These are phyloP conservation scores for Thielaviopsis ethacetica DNA, from an alignment of 2,329 filamentous ascomycete species.

Conservation along the genomic window DNA sequence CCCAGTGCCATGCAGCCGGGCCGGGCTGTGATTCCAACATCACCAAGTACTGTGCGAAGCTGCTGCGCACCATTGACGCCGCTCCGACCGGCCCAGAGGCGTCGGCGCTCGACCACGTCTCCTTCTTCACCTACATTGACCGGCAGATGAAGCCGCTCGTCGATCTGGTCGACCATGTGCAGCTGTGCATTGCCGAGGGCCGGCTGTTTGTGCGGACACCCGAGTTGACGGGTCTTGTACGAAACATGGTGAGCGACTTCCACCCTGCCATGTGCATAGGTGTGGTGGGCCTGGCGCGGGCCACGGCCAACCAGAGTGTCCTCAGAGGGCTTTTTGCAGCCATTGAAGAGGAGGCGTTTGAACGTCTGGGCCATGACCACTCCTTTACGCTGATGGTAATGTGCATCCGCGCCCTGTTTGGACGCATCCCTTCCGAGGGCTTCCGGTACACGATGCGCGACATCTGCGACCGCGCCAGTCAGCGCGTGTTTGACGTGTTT, in stretches of 20 bases:
- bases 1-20: neutral
- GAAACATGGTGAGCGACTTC: neutral
- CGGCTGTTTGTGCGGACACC: neutral
- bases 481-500: neutral
- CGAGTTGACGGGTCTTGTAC: neutral
- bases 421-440: neutral
- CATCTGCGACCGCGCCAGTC: neutral
- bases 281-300: neutral
- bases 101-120: neutral
- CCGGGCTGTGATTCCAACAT: neutral
- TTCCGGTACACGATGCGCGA: neutral
- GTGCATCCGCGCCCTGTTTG: slow-evolving; percentile 1
- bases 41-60: neutral
- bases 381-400: neutral
- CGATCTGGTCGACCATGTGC: neutral
- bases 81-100: no score
- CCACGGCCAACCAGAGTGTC: neutral
- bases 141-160: neutral
- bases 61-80: neutral
- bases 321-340: neutral
- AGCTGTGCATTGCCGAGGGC: neutral
- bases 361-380: neutral
- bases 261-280: neutral
- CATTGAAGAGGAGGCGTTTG: neutral
- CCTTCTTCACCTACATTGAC: neutral